phyloP scores from a whole-genome alignment of 345 rosid genomes.

The Carallia pectinifolia region DNA sequence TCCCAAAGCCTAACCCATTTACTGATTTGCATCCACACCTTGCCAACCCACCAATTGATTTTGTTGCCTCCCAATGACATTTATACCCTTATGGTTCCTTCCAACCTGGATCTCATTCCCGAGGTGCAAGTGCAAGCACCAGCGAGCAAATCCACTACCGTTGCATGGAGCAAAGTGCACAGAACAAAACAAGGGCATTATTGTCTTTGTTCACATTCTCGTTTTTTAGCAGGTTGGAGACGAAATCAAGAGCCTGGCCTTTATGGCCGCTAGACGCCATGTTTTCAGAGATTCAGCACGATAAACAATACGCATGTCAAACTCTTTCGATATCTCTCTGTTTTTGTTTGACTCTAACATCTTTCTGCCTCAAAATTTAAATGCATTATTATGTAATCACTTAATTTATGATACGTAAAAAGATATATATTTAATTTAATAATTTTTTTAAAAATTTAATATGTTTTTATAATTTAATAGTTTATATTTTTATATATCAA shows the following conservation, averaged over 20 bases:
- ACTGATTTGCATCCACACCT: slow-evolving; percentile 30
- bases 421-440: too few species aligned
- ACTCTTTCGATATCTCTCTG: slow-evolving; percentile 9
- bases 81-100: slow-evolving; percentile 29
- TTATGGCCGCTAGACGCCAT: slow-evolving; percentile 68
- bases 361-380: too few species aligned
- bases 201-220: slow-evolving; percentile 14
- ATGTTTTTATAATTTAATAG: background rate
- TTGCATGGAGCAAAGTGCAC: background rate
- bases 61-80: slow-evolving; percentile 9
- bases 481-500: too few species aligned
- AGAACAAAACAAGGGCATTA: slow-evolving; percentile 1
- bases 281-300: slow-evolving; percentile 90
- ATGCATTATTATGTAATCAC: too few species aligned
- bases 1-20: slow-evolving; percentile 45
- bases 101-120: slow-evolving; percentile 53
- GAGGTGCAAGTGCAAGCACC: slow-evolving; percentile 24
- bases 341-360: slow-evolving; percentile 18
- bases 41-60: slow-evolving; percentile 44
- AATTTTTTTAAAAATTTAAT: too few species aligned
- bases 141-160: slow-evolving; percentile 4
- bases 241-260: slow-evolving; percentile 16
- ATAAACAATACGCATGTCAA: slow-evolving; percentile 92
- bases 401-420: too few species aligned
- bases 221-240: slow-evolving; percentile 12